Percentiles rank a stretch among this genome's conserved stretches.
Evolutionary conservation across 2,329 filamentous ascomycete genomes (phyloP).

Genomic region (Ophioceras dolichostomum): DNA sequence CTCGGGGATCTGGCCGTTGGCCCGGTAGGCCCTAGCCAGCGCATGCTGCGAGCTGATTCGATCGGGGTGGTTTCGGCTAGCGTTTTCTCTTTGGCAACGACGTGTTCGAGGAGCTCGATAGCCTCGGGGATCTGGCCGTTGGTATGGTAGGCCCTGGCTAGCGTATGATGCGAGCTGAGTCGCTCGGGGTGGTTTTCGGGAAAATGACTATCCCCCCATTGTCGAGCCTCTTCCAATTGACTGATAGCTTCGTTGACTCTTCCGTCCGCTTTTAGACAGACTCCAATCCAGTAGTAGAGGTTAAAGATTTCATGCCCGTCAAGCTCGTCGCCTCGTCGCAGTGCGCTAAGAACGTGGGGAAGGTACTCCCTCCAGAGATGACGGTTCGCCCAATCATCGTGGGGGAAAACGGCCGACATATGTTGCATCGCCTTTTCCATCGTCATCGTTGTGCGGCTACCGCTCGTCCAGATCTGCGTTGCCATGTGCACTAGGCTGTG

Average conservation of each 20-base stretch:
- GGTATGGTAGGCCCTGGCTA: constrained; percentile 8
- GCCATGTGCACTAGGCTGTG: constrained; percentile 23
- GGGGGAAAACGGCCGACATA: constrained; percentile 6
- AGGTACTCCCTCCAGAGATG: constrained; percentile 13
- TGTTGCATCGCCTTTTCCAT: constrained; percentile 6
- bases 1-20: too few species aligned
- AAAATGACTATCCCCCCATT: constrained; percentile 1
- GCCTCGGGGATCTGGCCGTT: constrained; percentile 11
- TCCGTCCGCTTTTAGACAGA: constrained; percentile 11
- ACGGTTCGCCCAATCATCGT: constrained; percentile 6
- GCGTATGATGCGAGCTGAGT: constrained; percentile 7
- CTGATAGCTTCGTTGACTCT: constrained; percentile 7
- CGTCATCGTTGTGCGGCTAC: too few species aligned
- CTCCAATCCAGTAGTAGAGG: constrained; percentile 10
- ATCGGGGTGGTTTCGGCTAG: too few species aligned
- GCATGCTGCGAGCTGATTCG: too few species aligned
- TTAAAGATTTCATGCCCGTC: constrained; percentile 8
- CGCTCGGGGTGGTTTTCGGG: constrained; percentile 4
- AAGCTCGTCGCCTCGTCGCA: constrained; percentile 8
- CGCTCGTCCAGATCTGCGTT: constrained; percentile 17
- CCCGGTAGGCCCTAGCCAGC: too few species aligned
- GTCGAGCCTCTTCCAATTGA: constrained; percentile 3
- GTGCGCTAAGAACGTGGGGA: constrained; percentile 13
- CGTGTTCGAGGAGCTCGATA: constrained; percentile 11
- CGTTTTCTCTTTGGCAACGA: too few species aligned